Evolutionary conservation across 2,329 filamentous ascomycete genomes (phyloP), one percentile per base, ranked within the genome.

Genomic region (Atkinsonella hypoxylon): DNA sequence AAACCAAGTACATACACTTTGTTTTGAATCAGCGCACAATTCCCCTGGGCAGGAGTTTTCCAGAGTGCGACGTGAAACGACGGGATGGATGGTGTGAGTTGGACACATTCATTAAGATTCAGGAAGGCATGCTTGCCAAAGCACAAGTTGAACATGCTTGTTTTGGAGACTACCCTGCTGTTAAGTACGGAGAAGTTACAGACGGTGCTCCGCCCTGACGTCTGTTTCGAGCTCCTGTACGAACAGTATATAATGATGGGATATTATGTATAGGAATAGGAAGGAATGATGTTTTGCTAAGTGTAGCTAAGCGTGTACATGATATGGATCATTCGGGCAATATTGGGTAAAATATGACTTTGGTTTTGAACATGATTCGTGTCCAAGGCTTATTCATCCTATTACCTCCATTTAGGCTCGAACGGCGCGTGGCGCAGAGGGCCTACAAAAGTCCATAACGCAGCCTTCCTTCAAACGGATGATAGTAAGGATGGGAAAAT

Each of bases 61-160:
- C 76, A 1, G 77, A 81, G 52, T 89, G 86, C 58, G 83, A 78
- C 39, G 66, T 57, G 1, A 61, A 73, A 11, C 69, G 85, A 4
- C 76, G 81, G 42, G 86, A 89, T 63, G 86, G 85, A 0, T 89
- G 86, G 85, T 89, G 86, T 61, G 84, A 89, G 61, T 63, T 89
- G 46, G 73, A 74, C 3, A 81, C 81, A 0, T 89, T 89, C 59
- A 59, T 89, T 42, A 64, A 76, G 53, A 70, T 81, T 5, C 80
- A 85, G 67, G 71, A 79, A 53, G 69, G 67, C 54, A 81, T 81
- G 72, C 63, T 78, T 36, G 71, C 69, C 17, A 67, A 73, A 54
- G 82, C 83, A 3, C 65, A 77, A 58, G 89, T 77, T 59, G 77
- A 86, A 15, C 75, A 78, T 59, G 76, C 81, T 38, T 90, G 86